phyloP scores from a whole-genome alignment of 2,329 filamentous ascomycete species.

The Eutypella sp. region DNA sequence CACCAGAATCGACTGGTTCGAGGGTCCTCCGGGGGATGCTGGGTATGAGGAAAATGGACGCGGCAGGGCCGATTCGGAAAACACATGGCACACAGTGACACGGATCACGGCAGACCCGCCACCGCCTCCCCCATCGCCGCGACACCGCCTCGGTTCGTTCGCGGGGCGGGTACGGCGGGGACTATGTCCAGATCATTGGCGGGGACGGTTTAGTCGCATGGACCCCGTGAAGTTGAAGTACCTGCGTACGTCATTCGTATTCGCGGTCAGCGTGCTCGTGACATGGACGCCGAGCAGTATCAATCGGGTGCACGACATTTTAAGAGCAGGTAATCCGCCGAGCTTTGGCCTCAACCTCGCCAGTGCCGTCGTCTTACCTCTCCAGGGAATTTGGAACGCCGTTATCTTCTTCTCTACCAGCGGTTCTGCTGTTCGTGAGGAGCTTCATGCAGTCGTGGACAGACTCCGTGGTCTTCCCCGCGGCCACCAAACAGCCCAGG shows the following conservation, averaged over 20 bases:
- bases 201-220: constrained; percentile 32
- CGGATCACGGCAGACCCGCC: constrained; percentile 25
- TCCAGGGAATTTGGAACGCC: constrained; percentile 78
- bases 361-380: constrained; percentile 66
- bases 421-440: constrained; percentile 36
- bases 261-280: constrained; percentile 55
- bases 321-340: constrained; percentile 40
- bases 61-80: constrained; percentile 11
- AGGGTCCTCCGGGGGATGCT: constrained; percentile 19
- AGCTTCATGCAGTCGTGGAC: constrained; percentile 15
- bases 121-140: constrained; percentile 2
- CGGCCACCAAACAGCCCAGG: constrained; percentile 19
- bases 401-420: constrained; percentile 71
- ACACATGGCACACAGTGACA: constrained; percentile 23
- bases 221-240: constrained; percentile 59
- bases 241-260: constrained; percentile 56
- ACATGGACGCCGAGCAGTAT: constrained; percentile 64
- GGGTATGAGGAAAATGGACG: constrained; percentile 2
- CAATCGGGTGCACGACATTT: constrained; percentile 68
- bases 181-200: constrained; percentile 21
- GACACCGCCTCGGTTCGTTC: not conserved
- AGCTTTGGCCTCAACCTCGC: constrained; percentile 64
- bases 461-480: constrained; percentile 19
- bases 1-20: constrained; percentile 23
- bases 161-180: constrained; percentile 11